Base-by-base conservation (phyloP, 495 filamentous ascomycete genomes). In the Penicillium antarcticum region DNA sequence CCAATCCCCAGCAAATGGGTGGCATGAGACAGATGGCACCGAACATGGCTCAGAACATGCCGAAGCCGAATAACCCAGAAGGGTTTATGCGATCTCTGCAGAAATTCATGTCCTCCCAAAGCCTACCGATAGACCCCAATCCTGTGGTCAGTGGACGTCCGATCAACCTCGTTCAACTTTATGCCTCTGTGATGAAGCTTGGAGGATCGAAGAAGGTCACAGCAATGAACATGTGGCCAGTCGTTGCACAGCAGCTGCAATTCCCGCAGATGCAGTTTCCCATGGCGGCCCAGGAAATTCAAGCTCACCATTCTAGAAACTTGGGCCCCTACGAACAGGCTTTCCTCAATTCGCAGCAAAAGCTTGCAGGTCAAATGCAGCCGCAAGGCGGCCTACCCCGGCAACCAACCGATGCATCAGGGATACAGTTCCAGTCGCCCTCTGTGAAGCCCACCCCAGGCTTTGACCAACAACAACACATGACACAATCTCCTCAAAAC, bases 151-250 rank as follows among this genome's bases (percentile, higher is more conserved):
- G 80, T 24, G 86, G 86, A 38, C 85, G 88, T 21, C 77, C 75
- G 0, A 73, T 97, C 34, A 82, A 85, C 56, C 67, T 95, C 33
- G 77, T 87, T 42, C 82, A 85, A 40, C 78, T 98, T 7, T 97
- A 89, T 71, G 80, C 80, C 35, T 73, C 77, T 1, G 87, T 96
- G 6, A 79, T 85, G 63, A 87, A 85, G 55, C 78, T 87, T 61
- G 87, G 87, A 14, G 94, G 94, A 2, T 95, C 86, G 33, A 86
- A 83, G 64, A 86, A 80, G 53, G 78, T 95, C 6, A 83, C 80
- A 0, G 72, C 73, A 18, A 75, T 75, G 16, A 86, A 87, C 50
- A 70, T 75, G 53, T 97, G 92, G 92, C 75, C 77, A 7, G 78
- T 80, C 18, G 73, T 95, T 42, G 84, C 89, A 1, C 79, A 81